A percentile compares a stretch with the other conserved stretches of the same genome.
phyloP scores from a whole-genome alignment of 2,329 filamentous ascomycete genomes.

The Parascedosporium putredinis region DNA sequence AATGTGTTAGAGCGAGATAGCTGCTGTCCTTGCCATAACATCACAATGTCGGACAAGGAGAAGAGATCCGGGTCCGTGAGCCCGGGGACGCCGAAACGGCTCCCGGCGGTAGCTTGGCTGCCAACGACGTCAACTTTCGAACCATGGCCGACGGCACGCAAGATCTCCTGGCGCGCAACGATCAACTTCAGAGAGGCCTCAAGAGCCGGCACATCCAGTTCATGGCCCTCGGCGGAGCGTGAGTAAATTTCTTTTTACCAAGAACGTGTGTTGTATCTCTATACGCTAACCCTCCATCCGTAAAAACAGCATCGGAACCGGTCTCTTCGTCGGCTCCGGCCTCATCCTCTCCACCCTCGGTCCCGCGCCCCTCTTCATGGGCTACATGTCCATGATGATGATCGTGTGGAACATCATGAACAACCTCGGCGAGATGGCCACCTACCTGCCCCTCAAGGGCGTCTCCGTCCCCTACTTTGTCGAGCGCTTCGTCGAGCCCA shows the following conservation, averaged over 20 bases:
- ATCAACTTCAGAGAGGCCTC: slow-evolving; percentile 43
- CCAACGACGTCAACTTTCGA: slow-evolving; percentile 15
- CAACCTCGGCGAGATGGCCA: slow-evolving; percentile 42
- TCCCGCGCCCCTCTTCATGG: slow-evolving; percentile 59
- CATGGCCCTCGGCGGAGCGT: slow-evolving; percentile 40
- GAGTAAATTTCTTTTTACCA: too few species aligned
- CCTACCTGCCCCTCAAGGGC: slow-evolving; percentile 43
- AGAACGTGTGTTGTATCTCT: too few species aligned
- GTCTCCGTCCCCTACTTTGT: slow-evolving; percentile 48
- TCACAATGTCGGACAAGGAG: not conserved
- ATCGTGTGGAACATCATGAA: slow-evolving; percentile 47
- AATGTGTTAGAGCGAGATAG: too few species aligned
- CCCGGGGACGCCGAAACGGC: not conserved
- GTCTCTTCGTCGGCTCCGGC: slow-evolving; percentile 53
- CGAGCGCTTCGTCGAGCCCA: slow-evolving; percentile 43
- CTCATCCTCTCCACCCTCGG: slow-evolving; percentile 44
- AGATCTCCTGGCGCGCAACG: slow-evolving; percentile 24
- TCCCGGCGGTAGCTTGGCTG: not conserved
- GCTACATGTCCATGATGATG: slow-evolving; percentile 48
- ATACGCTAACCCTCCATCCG: not conserved
- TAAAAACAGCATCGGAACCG: slow-evolving; percentile 45
- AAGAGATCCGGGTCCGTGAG: not conserved
- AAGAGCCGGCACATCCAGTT: slow-evolving; percentile 53
- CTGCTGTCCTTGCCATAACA: not conserved
- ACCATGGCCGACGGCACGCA: slow-evolving; percentile 9